Conservation (phyloP, 805 yeast genomes). For the Candida sphagnicola region DNA sequence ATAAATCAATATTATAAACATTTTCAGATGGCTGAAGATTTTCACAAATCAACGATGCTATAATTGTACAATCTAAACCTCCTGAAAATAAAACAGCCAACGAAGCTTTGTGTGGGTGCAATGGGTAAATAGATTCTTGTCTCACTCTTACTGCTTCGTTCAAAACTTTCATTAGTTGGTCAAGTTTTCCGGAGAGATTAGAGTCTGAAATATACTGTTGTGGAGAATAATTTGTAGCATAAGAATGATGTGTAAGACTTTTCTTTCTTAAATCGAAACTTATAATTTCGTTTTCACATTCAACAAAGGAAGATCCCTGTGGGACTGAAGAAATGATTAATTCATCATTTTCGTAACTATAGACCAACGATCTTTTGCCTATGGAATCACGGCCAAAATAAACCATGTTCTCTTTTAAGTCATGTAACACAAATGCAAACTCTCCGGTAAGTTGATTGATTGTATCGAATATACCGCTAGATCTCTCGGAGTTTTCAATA, state of each 20-base stretch:
- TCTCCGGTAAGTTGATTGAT: constrained; percentile 66
- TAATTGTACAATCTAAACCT: constrained; percentile 86
- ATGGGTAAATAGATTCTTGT: constrained; percentile 58
- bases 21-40: constrained; percentile 12
- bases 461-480: constrained; percentile 35
- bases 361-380: constrained; percentile 78
- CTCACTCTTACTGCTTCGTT: constrained; percentile 26
- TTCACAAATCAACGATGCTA: constrained; percentile 51
- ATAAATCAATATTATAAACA: constrained; percentile 53
- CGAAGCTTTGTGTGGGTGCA: constrained; percentile 27
- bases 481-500: constrained; percentile 8
- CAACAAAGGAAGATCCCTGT: constrained; percentile 31
- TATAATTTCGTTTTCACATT: constrained; percentile 55
- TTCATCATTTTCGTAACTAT: constrained; percentile 24
- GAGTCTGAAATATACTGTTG: background rate
- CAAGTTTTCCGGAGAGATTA: background rate
- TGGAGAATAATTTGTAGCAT: constrained; percentile 1
- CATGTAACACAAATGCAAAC: constrained; percentile 64
- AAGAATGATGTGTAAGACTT: constrained; percentile 4
- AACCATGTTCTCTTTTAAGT: constrained; percentile 33
- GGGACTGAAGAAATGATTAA: constrained; percentile 39
- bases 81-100: constrained; percentile 76
- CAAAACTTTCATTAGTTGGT: background rate
- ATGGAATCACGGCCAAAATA: constrained; percentile 82
- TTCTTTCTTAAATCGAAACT: constrained; percentile 27